Conservation (phyloP, 140 eudicot genomes). For the Oenanthe javanica region DNA sequence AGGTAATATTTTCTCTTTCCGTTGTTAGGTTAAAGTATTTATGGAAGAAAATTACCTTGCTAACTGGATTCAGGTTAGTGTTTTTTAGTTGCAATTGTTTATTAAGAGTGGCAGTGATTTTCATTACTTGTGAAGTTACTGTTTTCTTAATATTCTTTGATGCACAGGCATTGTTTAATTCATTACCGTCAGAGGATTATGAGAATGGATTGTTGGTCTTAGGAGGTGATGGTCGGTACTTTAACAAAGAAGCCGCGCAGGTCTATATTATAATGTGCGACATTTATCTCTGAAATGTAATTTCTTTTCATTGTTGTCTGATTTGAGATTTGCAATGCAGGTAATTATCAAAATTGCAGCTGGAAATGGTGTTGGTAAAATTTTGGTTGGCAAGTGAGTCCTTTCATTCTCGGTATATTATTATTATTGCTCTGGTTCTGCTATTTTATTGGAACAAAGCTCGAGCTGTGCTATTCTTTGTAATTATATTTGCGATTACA, state of each 20-base stretch:
- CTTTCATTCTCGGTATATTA: neutral
- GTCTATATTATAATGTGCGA: slow-evolving; percentile 18
- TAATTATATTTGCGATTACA: no score
- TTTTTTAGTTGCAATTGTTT: neutral
- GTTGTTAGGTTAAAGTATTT: slow-evolving; percentile 71
- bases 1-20: slow-evolving; percentile 12
- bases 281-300: neutral
- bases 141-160: neutral
- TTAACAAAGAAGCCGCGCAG: slow-evolving; percentile 94
- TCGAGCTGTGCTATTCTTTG: no score
- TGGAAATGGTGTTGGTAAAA: slow-evolving; percentile 91
- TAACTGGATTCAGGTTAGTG: slow-evolving; percentile 93
- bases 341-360: slow-evolving; percentile 92
- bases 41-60: slow-evolving; percentile 86
- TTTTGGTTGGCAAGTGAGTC: slow-evolving; percentile 90
- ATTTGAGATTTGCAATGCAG: slow-evolving; percentile 34
- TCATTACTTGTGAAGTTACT: neutral
- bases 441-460: no score
- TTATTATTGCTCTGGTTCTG: no score
- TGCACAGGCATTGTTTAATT: slow-evolving; percentile 76
- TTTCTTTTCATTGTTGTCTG: neutral
- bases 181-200: slow-evolving; percentile 86
- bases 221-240: slow-evolving; percentile 97
- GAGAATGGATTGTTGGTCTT: slow-evolving; percentile 70
- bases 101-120: neutral